Conservation (phyloP, 2,329 filamentous ascomycete genomes). For the Fusarium austroafricanum region DNA sequence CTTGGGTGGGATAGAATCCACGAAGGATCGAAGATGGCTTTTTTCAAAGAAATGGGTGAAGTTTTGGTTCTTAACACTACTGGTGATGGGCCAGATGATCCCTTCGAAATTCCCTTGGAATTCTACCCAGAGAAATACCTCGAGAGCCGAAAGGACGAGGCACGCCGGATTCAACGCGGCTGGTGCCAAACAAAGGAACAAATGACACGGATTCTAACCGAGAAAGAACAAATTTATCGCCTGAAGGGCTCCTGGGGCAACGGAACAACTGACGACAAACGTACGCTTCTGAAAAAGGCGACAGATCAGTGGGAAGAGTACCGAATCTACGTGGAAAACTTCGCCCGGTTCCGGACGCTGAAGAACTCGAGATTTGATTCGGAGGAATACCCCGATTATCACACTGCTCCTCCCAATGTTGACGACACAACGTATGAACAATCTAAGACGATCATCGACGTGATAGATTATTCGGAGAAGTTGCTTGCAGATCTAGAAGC, state of each 20-base stretch:
- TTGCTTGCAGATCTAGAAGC: conserved; percentile 52
- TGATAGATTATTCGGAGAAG: conserved; percentile 49
- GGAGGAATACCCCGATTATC: conserved; percentile 54
- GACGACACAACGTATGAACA: conserved; percentile 50
- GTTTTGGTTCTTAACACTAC: conserved; percentile 61
- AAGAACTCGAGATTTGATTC: conserved; percentile 54
- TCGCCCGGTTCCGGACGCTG: conserved; percentile 53
- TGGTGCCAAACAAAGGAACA: conserved; percentile 50
- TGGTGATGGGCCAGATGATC: conserved; percentile 55
- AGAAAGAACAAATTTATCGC: conserved; percentile 45
- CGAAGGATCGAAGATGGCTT: conserved; percentile 55
- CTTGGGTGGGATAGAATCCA: conserved; percentile 53
- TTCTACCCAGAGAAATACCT: conserved; percentile 68
- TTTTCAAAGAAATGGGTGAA: conserved; percentile 61
- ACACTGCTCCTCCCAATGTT: conserved; percentile 53
- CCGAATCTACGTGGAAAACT: conserved; percentile 51
- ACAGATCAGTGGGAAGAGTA: conserved; percentile 50
- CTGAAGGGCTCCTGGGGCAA: conserved; percentile 46
- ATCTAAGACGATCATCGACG: conserved; percentile 48
- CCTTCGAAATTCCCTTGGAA: conserved; percentile 62
- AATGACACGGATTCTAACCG: conserved; percentile 38
- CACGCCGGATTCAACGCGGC: conserved; percentile 57
- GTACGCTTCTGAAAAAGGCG: conserved; percentile 47
- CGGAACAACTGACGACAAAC: conserved; percentile 44
- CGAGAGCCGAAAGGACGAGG: conserved; percentile 57